Conservation (phyloP, 306 rosid species). For the Inga leiocalycina region DNA sequence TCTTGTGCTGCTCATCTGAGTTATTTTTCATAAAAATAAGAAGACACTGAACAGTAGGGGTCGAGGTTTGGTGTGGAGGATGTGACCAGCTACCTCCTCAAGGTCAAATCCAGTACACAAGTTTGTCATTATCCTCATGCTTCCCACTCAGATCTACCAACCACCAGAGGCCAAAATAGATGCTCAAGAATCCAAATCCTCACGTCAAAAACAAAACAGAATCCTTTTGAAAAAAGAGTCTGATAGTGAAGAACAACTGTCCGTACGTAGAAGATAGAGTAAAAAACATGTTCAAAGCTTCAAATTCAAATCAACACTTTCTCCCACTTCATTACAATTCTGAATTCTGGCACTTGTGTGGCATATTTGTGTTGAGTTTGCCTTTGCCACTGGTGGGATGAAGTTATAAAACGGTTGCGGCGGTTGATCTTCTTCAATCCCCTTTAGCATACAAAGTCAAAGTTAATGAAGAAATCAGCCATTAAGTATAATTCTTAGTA, state of each 20-base stretch:
- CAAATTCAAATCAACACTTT: conserved; percentile 71
- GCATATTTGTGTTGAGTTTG: conserved; percentile 34
- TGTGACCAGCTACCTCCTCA: too few species aligned
- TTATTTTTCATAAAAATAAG: too few species aligned
- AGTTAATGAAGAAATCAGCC: conserved; percentile 11
- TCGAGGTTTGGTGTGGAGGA: too few species aligned
- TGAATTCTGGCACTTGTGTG: conserved; percentile 35
- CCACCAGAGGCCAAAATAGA: too few species aligned
- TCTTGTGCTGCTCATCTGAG: too few species aligned
- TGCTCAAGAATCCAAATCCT: not conserved
- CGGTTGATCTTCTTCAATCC: conserved; percentile 45
- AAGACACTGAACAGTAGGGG: too few species aligned
- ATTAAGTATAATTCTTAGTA: not conserved
- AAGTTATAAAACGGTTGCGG: conserved; percentile 50
- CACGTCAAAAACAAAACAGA: conserved; percentile 1
- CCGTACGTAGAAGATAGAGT: not conserved
- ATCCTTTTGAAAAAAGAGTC: conserved; percentile 29
- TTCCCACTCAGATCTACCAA: too few species aligned
- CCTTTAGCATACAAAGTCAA: conserved; percentile 41
- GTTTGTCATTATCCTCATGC: too few species aligned
- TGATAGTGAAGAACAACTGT: conserved; percentile 24
- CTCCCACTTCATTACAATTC: conserved; percentile 47
- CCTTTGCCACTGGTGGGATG: conserved; percentile 52
- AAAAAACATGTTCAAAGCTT: conserved; percentile 49
- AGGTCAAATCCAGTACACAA: too few species aligned